These are phyloP conservation scores for Metschnikowia henanensis DNA, from an alignment of 805 yeast genomes.

Conservation along the genomic window DNA sequence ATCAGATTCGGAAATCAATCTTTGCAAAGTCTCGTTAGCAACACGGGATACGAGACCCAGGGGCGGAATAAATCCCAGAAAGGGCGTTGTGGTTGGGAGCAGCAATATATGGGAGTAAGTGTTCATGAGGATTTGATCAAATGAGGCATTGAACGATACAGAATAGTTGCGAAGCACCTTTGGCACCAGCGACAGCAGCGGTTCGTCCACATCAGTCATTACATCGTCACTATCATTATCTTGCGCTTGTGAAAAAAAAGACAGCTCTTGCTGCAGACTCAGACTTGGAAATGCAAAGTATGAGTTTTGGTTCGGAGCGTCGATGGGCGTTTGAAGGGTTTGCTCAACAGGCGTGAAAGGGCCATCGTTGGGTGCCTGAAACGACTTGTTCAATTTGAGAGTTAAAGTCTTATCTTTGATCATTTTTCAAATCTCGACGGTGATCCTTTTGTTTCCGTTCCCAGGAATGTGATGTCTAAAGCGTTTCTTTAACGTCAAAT, in stretches of 20 bases:
- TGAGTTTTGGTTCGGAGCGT: conserved; percentile 18
- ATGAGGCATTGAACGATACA: conserved; percentile 33
- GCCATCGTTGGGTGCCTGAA: conserved; percentile 24
- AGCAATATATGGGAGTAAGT: conserved; percentile 35
- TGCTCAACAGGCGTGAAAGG: conserved; percentile 48
- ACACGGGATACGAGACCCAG: conserved; percentile 45
- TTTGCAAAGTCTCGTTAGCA: conserved; percentile 41
- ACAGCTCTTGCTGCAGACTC: conserved; percentile 11
- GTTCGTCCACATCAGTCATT: conserved; percentile 40
- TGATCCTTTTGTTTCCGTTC: too few species aligned
- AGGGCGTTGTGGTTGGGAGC: conserved; percentile 47
- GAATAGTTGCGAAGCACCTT: conserved; percentile 28
- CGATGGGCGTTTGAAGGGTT: conserved; percentile 41
- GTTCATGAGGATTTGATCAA: conserved; percentile 38
- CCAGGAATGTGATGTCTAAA: too few species aligned
- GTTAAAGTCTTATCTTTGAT: conserved; percentile 35
- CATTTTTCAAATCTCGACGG: conserved; percentile 15
- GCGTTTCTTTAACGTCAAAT: too few species aligned
- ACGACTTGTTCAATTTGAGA: conserved; percentile 34
- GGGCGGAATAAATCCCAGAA: conserved; percentile 43
- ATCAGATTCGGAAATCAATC: conserved; percentile 21
- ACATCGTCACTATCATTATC: conserved; percentile 44
- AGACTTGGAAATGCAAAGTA: conserved; percentile 12
- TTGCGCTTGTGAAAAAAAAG: conserved; percentile 31
- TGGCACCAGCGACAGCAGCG: conserved; percentile 17